A percentile compares a stretch with the other conserved stretches of the same genome.
Conservation (phyloP, 140 eudicot genomes). For the Eryngium alpinum region DNA sequence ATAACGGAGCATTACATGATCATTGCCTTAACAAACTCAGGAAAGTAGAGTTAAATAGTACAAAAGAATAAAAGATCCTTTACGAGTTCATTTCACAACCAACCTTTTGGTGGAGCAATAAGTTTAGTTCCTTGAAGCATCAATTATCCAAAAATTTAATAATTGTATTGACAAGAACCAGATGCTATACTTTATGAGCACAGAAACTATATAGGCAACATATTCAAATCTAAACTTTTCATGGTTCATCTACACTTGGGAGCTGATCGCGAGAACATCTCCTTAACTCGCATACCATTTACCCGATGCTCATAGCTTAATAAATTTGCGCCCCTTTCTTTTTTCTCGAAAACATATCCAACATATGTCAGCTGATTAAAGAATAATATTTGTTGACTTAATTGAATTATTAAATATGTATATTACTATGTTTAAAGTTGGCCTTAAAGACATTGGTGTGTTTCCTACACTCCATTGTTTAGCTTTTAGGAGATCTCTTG, state of each 20-base stretch:
- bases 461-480: conserved; percentile 16
- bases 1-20: conserved; percentile 26
- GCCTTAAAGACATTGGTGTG: not conserved
- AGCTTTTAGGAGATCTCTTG: conserved; percentile 19
- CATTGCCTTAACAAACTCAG: conserved; percentile 16
- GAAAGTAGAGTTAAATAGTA: conserved; percentile 24
- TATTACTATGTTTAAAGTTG: not conserved
- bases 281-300: not conserved
- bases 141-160: conserved; percentile 27
- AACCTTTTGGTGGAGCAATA: conserved; percentile 17
- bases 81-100: conserved; percentile 19
- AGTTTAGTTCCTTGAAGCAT: conserved; percentile 25
- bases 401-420: not conserved
- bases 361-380: not conserved
- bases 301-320: not conserved
- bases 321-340: not conserved
- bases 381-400: not conserved
- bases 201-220: conserved; percentile 13
- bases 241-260: not conserved
- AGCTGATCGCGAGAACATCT: not conserved
- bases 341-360: not conserved
- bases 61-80: conserved; percentile 40
- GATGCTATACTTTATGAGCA: conserved; percentile 38
- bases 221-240: not conserved
- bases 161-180: conserved; percentile 41